These are phyloP conservation scores for Ophiostoma perfectum DNA, from an alignment of 2,329 filamentous ascomycete genomes.

Conservation along the genomic window DNA sequence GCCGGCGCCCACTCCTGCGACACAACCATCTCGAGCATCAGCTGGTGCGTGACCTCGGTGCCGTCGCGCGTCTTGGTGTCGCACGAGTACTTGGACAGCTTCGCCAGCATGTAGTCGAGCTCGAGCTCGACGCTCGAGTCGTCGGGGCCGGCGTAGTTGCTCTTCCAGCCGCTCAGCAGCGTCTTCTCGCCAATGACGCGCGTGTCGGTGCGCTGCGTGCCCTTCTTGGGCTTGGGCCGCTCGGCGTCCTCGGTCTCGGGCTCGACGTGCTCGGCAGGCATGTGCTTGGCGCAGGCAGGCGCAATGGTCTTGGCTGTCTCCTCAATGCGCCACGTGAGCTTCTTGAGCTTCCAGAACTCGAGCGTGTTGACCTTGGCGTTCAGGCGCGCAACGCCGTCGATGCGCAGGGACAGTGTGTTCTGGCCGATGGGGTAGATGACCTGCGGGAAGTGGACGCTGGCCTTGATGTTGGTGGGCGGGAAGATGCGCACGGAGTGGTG, in stretches of 20 bases:
- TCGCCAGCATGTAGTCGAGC: conserved; percentile 65
- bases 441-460: conserved; percentile 72
- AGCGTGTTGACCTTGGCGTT: conserved; percentile 67
- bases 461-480: conserved; percentile 89
- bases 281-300: conserved; percentile 73
- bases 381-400: conserved; percentile 75
- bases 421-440: conserved; percentile 81
- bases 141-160: conserved; percentile 46
- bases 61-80: conserved; percentile 70
- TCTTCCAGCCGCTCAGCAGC: conserved; percentile 86
- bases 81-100: conserved; percentile 62
- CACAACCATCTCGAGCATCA: conserved; percentile 90
- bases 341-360: conserved; percentile 79
- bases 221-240: conserved; percentile 47
- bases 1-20: conserved; percentile 80
- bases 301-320: conserved; percentile 77
- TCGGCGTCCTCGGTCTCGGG: neutral
- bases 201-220: conserved; percentile 65
- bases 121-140: conserved; percentile 68
- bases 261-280: conserved; percentile 34
- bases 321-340: conserved; percentile 88
- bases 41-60: conserved; percentile 73
- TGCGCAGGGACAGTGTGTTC: conserved; percentile 71
- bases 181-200: conserved; percentile 76
- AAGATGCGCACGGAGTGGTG: conserved; percentile 92